phyloP scores from a whole-genome alignment of 1,139 yeast genomes.

The Pichia inconspicua region DNA sequence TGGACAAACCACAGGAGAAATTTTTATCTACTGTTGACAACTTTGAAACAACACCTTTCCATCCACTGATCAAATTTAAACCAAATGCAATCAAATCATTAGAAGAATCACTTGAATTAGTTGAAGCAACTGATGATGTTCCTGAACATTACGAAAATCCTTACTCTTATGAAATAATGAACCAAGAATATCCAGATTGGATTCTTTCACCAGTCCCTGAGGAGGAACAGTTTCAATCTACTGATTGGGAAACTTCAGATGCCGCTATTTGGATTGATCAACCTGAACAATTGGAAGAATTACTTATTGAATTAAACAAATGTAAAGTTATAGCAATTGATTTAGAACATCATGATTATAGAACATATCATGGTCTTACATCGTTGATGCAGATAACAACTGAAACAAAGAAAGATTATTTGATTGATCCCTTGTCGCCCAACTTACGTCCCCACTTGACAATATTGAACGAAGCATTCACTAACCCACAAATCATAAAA shows the following conservation, averaged over 20 bases:
- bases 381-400: slow-evolving; percentile 91
- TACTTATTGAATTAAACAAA: slow-evolving; percentile 47
- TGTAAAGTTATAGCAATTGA: slow-evolving; percentile 82
- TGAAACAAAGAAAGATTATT: slow-evolving; percentile 35
- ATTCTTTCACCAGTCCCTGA: slow-evolving; percentile 33
- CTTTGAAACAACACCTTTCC: slow-evolving; percentile 59
- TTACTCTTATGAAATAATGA: slow-evolving; percentile 65
- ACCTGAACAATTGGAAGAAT: slow-evolving; percentile 39
- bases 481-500: slow-evolving; percentile 74
- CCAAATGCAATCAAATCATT: slow-evolving; percentile 60
- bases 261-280: slow-evolving; percentile 69
- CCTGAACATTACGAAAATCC: slow-evolving; percentile 76
- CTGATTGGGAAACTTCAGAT: slow-evolving; percentile 56
- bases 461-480: slow-evolving; percentile 62
- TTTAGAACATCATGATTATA: slow-evolving; percentile 89
- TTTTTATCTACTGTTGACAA: slow-evolving; percentile 62
- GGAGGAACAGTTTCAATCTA: slow-evolving; percentile 41
- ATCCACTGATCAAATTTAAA: slow-evolving; percentile 60
- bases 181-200: slow-evolving; percentile 60
- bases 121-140: slow-evolving; percentile 33
- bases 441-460: slow-evolving; percentile 66
- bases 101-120: slow-evolving; percentile 41
- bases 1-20: slow-evolving; percentile 64
- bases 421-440: slow-evolving; percentile 52
- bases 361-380: slow-evolving; percentile 85